Evolutionary conservation across 352 stramenopile species (phyloP).

Genomic region (Aphanomyces euteiches): DNA sequence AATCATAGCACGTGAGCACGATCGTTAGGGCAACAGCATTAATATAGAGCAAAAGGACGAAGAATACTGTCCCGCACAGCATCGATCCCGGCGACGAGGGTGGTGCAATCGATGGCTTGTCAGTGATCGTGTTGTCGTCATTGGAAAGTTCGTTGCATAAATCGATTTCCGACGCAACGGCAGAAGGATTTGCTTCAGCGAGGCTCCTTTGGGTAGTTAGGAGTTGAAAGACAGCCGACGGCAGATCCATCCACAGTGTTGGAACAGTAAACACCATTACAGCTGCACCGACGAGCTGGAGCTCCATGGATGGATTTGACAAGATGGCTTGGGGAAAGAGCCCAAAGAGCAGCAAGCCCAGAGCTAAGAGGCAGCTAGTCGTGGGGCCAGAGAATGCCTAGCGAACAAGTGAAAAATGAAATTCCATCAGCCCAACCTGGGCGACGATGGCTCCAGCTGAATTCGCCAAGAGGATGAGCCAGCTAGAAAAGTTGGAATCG

Average conservation of each 20-base stretch:
- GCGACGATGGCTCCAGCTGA: background rate
- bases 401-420: background rate
- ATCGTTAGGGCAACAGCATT: conserved; percentile 16
- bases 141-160: no score
- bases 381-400: background rate
- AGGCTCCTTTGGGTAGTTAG: no score
- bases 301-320: background rate
- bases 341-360: no score
- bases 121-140: no score
- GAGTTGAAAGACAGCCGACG: background rate
- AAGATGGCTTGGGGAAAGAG: no score
- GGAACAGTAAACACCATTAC: background rate
- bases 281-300: background rate
- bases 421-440: background rate
- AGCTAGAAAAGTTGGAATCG: conserved; percentile 7
- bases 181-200: no score
- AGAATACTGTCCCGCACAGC: background rate
- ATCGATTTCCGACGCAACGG: no score
- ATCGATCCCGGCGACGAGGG: no score
- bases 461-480: conserved; percentile 6
- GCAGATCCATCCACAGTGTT: background rate
- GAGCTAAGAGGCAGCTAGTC: no score
- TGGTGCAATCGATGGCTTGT: no score
- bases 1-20: conserved; percentile 23
- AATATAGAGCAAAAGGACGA: conserved; percentile 8